Evolutionary conservation across 1,139 yeast species (phyloP).

Genomic region (Yueomyces sp.): DNA sequence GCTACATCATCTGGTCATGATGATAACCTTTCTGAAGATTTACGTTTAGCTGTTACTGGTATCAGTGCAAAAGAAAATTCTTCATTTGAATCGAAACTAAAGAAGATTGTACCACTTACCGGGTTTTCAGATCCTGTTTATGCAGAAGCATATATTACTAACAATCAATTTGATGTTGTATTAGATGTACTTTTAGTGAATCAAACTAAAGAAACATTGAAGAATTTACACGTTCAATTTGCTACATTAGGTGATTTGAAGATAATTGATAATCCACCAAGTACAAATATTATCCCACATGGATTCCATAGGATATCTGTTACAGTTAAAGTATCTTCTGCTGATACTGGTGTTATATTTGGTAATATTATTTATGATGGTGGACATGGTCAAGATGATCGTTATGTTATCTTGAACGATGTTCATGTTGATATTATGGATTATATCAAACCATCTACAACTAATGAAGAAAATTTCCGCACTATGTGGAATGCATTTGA

Average conservation of each 20-base stretch:
- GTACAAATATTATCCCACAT: slow-evolving; percentile 93
- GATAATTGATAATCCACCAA: slow-evolving; percentile 83
- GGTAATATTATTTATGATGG: slow-evolving; percentile 97
- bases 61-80: slow-evolving; percentile 34
- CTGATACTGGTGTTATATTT: slow-evolving; percentile 94
- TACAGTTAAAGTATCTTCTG: slow-evolving; percentile 88
- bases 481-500: slow-evolving; percentile 99
- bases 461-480: slow-evolving; percentile 84
- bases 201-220: slow-evolving; percentile 83
- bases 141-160: slow-evolving; percentile 92
- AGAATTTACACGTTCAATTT: slow-evolving; percentile 87
- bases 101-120: slow-evolving; percentile 82
- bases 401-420: slow-evolving; percentile 85
- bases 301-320: slow-evolving; percentile 86
- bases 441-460: slow-evolving; percentile 87
- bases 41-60: slow-evolving; percentile 35
- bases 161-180: slow-evolving; percentile 91
- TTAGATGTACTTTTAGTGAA: slow-evolving; percentile 88
- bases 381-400: slow-evolving; percentile 80
- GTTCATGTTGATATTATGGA: slow-evolving; percentile 96
- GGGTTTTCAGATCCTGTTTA: slow-evolving; percentile 97
- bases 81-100: slow-evolving; percentile 62
- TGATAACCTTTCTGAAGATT: slow-evolving; percentile 36
- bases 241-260: slow-evolving; percentile 94
- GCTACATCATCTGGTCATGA: slow-evolving; percentile 31